Base-by-base conservation (phyloP, 371 early-diverging fungal genomes). In the Lichtheimia corymbifera region DNA sequence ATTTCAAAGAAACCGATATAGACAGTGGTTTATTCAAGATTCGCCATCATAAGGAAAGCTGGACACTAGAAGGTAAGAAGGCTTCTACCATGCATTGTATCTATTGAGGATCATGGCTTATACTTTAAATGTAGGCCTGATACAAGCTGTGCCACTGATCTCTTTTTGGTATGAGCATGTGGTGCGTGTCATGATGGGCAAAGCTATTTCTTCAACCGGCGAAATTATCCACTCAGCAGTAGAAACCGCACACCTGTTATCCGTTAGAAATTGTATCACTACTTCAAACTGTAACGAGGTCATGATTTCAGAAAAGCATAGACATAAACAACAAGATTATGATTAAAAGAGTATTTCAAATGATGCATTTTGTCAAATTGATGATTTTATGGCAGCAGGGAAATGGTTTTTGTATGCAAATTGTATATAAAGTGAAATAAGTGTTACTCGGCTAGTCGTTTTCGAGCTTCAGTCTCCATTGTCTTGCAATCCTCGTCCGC, bases 381-480 rank as follows among this genome's bases (percentile, higher is more conserved):
- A 35, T 35, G 35, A 11, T 35, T 35, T 35, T 35, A 35, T 35
- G 35, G 28, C 4, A 28, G 28, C 28, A 28, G 6, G 35, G 35
- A 9, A 35, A 35, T 35, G 35, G 5, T 35, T 35, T 28, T 35
- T 35, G 35, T 47, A 20, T 47, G 20, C 20, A 47, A 47, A n/a
- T 47, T 5, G 5, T 5, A 22, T 22, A 22, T 22, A 27, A 52
- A 7, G 22, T 52, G 25, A 52, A 25, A n/a, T 2, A 35, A 40
- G 41, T 25, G 7, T 60, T 60, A 40, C 44, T 53, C 53, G 5
- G 53, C 28, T 45, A 71, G 49, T 20, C 57, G 55, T 30, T 66
- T 66, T 22, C 58, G 63, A 57, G 68, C 68, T 50, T 63, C 66
- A n/a, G 43, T 43, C 53, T 72, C 72, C 72, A 67, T 72, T n/a